phyloP scores from a whole-genome alignment of 257 asterid genomes.

The Capsicum chinense region DNA sequence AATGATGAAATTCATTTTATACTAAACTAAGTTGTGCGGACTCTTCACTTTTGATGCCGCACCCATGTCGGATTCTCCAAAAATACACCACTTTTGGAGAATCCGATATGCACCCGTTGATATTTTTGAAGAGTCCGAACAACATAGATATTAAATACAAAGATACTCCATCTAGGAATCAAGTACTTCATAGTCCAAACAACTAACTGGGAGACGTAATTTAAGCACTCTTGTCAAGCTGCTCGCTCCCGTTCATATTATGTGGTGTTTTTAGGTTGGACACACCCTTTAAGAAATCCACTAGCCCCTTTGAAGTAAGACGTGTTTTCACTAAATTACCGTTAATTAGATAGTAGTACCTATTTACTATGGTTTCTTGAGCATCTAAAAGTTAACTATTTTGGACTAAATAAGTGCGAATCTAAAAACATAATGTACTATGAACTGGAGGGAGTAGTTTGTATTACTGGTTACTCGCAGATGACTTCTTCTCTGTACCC shows the following conservation, averaged over 20 bases:
- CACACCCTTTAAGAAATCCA: not conserved
- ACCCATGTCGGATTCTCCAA: too few species aligned
- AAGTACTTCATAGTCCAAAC: not conserved
- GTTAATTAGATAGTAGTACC: not conserved
- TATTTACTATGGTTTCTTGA: not conserved
- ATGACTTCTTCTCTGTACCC: not conserved
- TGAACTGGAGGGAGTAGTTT: not conserved
- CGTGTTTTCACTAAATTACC: not conserved
- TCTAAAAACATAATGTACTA: not conserved
- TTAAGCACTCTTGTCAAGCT: not conserved
- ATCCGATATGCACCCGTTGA: too few species aligned
- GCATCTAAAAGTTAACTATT: not conserved
- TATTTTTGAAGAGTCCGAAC: too few species aligned
- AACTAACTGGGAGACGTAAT: not conserved
- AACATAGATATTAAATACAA: not conserved
- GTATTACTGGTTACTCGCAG: not conserved
- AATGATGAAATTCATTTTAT: too few species aligned
- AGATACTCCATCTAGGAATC: not conserved
- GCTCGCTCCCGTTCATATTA: not conserved
- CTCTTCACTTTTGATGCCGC: too few species aligned
- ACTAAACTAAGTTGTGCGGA: too few species aligned
- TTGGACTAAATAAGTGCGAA: not conserved
- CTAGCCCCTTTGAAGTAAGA: not conserved
- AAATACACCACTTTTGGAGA: too few species aligned
- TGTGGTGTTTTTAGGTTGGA: not conserved